phyloP scores from a whole-genome alignment of 1,284 basidiomycete species.

The Boletus semigastroideus region DNA sequence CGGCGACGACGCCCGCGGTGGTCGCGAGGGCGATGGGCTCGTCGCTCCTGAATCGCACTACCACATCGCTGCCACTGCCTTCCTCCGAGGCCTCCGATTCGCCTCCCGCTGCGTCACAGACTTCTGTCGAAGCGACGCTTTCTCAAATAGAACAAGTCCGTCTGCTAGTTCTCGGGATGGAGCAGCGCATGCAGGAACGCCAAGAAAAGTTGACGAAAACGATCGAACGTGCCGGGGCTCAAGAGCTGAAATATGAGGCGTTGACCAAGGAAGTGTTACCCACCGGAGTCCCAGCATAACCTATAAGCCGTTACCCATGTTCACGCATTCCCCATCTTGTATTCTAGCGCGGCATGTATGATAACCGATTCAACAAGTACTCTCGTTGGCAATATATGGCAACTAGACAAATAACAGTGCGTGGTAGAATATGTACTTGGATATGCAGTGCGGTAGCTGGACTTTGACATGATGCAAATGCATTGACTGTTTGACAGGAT shows the following conservation, averaged over 20 bases:
- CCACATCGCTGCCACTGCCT: constrained; percentile 13
- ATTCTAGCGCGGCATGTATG: constrained; percentile 23
- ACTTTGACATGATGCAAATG: constrained; percentile 28
- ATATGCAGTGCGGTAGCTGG: constrained; percentile 26
- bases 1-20: constrained; percentile 29
- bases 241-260: constrained; percentile 41
- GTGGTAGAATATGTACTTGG: constrained; percentile 23
- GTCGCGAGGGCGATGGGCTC: constrained; percentile 29
- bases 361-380: constrained; percentile 17
- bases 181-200: constrained; percentile 63
- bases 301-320: constrained; percentile 2
- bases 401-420: constrained; percentile 33
- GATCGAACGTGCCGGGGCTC: constrained; percentile 60
- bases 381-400: constrained; percentile 28
- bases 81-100: constrained; percentile 16
- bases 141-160: constrained; percentile 71
- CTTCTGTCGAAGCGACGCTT: constrained; percentile 34
- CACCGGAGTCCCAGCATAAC: constrained; percentile 15
- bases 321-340: constrained; percentile 18
- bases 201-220: constrained; percentile 62
- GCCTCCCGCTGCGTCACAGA: constrained; percentile 16
- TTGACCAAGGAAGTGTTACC: constrained; percentile 25
- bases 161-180: constrained; percentile 72
- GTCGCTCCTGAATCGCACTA: constrained; percentile 19
- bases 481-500: constrained; percentile 18